Base-by-base conservation (phyloP, 371 early-diverging fungal species). In the Syncephalastrum racemosum region DNA sequence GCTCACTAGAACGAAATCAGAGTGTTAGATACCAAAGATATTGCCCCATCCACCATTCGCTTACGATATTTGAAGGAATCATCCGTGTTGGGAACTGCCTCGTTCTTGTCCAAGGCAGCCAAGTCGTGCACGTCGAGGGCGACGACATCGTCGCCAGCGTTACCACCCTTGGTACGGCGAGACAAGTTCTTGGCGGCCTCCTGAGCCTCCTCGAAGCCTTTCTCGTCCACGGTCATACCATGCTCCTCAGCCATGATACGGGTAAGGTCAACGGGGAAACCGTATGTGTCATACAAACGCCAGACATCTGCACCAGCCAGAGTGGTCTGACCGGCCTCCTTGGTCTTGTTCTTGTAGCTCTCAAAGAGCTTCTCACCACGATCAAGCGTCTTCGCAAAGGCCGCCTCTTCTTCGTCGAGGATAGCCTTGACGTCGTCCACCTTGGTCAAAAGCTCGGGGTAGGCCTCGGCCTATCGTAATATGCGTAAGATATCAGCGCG, bases 211-310 rank as follows among this genome's bases (percentile, higher is more conserved):
- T 90, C 81, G 64, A 99, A 99, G 65, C 83, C 93, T 24, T 80
- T 82, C 66, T 94, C 92, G 68, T 99, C 92, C 18, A 99, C 88
- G 15, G 63, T 59, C 53, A 99, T 73, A 8, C 92, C 94, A 67
- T 89, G 90, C 75, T 99, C 99, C 70, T 97, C 95, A 22, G 98
- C 98, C 94, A 99, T 98, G 50, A 99, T 71, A 60, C 92, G 90
- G 7, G 99, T 99, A 56, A 99, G 81, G 79, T 99, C 99, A 5
- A 97, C 92, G 15, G 99, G 99, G 90, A 99, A 99, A 50, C 99
- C 99, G 73, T 94, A 99, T 15, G 99, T 99, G 74, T 99, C 99
- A 67, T 99, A 99, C 65, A 99, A 80, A 22, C 95, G 85, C 96
- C 98, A 99, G 19, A 94, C 98, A 75, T 96, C 94, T 40, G 86